Percentiles rank a stretch among this genome's conserved stretches.
Evolutionary conservation across 1,139 yeast genomes (phyloP).

Genomic region (Kurtzmaniella quercitrusa): DNA sequence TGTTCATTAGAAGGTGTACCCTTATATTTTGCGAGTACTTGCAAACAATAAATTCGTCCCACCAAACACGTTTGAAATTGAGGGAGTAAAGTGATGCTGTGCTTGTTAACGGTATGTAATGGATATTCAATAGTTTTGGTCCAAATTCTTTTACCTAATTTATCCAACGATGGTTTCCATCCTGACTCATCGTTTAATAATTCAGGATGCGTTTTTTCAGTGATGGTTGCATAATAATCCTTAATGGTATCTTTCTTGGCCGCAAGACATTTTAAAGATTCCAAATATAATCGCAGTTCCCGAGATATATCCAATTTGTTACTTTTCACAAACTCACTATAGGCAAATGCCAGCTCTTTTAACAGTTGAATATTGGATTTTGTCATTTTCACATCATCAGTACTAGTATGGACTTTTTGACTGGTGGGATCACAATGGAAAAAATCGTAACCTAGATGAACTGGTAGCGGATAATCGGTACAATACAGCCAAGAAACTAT

Average conservation of each 20-base stretch:
- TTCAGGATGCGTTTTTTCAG: conserved; percentile 19
- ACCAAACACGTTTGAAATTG: conserved; percentile 43
- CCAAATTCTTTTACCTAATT: conserved; percentile 22
- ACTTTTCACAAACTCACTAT: conserved; percentile 32
- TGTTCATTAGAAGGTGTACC: conserved; percentile 32
- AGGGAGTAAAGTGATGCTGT: conserved; percentile 38
- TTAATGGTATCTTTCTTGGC: conserved; percentile 40
- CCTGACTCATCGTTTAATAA: conserved; percentile 19
- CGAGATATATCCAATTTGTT: conserved; percentile 31
- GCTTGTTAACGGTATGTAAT: conserved; percentile 29
- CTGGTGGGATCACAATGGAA: conserved; percentile 30
- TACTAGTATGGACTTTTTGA: conserved; percentile 11
- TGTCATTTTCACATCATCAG: conserved; percentile 31
- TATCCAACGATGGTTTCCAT: conserved; percentile 27
- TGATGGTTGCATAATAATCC: conserved; percentile 31
- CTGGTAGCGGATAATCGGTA: conserved; percentile 42
- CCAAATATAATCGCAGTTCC: conserved; percentile 33
- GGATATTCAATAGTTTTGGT: conserved; percentile 28
- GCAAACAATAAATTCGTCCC: conserved; percentile 41
- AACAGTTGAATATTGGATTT: conserved; percentile 32
- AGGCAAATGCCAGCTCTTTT: conserved; percentile 33
- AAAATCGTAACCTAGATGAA: conserved; percentile 39
- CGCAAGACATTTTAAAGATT: conserved; percentile 36
- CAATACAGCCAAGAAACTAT: conserved; percentile 41
- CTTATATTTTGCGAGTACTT: conserved; percentile 35